These are phyloP conservation scores for Omphalea diandra DNA, from an alignment of 441 rosid genomes.

Conservation along the genomic window DNA sequence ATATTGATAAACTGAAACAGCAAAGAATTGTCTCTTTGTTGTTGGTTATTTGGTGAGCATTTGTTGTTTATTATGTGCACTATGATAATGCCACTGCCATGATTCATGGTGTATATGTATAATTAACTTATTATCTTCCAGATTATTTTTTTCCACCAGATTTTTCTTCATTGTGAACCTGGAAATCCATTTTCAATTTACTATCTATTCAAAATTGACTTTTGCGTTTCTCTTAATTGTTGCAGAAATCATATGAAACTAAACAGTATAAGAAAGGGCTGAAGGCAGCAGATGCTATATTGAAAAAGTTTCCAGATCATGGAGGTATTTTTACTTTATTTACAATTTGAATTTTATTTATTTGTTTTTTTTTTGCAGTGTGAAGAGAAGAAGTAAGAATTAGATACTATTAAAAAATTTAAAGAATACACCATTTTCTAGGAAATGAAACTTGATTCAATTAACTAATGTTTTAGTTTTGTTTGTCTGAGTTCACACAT, in stretches of 20 bases:
- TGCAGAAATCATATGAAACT: constrained; percentile 98
- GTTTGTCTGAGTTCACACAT: not conserved
- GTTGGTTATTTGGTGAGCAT: not conserved
- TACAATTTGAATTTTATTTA: not conserved
- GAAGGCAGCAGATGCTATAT: constrained; percentile 98
- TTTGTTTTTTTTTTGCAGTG: no score
- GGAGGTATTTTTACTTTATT: constrained; percentile 65
- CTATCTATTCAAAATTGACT: constrained; percentile 1
- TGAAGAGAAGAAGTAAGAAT: no score
- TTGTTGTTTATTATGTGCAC: not conserved
- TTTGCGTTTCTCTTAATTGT: constrained; percentile 14
- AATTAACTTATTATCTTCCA: not conserved
- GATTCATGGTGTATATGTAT: not conserved
- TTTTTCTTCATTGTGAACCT: not conserved
- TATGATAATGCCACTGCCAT: not conserved
- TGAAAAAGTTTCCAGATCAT: constrained; percentile 98
- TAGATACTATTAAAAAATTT: no score
- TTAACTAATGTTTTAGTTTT: not conserved
- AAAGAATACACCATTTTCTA: no score
- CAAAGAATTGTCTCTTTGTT: no score
- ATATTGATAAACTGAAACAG: not conserved
- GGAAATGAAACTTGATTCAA: not conserved
- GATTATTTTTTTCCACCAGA: not conserved
- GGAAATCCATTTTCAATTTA: not conserved
- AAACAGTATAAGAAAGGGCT: constrained; percentile 98